phyloP scores from a whole-genome alignment of 2,329 filamentous ascomycete species.

The Fusarium coicis region DNA sequence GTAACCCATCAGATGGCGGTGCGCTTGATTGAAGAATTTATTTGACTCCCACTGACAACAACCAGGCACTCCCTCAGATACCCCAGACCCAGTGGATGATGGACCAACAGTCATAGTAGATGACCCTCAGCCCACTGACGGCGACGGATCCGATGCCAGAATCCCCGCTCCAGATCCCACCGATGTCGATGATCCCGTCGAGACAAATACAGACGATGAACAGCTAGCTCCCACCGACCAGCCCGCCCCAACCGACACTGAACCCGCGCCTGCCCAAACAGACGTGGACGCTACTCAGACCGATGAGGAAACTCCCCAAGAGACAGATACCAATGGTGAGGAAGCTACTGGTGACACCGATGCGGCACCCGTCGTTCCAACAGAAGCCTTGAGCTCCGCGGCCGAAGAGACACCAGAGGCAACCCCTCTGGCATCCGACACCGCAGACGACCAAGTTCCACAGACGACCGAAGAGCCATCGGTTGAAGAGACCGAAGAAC shows the following conservation, averaged over 20 bases:
- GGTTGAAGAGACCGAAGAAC: not conserved
- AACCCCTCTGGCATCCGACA: slow-evolving; percentile 1
- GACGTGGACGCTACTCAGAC: not conserved
- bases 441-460: not conserved
- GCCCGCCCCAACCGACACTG: not conserved
- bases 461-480: slow-evolving; percentile 3
- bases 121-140: not conserved
- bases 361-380: not conserved
- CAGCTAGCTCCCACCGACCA: not conserved
- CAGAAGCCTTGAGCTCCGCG: not conserved
- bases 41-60: not conserved
- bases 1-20: not conserved
- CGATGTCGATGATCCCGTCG: not conserved
- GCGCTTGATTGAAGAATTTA: not conserved
- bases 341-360: not conserved
- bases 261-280: not conserved
- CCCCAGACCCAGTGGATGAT: not conserved
- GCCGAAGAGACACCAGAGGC: slow-evolving; percentile 5
- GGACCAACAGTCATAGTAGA: not conserved
- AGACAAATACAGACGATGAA: not conserved
- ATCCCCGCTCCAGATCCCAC: not conserved
- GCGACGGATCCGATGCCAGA: not conserved
- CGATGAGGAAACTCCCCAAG: not conserved
- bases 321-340: slow-evolving; percentile 13
- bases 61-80: not conserved